Conservation (phyloP, 805 yeast species). For the Wickerhamomyces tratensis region DNA sequence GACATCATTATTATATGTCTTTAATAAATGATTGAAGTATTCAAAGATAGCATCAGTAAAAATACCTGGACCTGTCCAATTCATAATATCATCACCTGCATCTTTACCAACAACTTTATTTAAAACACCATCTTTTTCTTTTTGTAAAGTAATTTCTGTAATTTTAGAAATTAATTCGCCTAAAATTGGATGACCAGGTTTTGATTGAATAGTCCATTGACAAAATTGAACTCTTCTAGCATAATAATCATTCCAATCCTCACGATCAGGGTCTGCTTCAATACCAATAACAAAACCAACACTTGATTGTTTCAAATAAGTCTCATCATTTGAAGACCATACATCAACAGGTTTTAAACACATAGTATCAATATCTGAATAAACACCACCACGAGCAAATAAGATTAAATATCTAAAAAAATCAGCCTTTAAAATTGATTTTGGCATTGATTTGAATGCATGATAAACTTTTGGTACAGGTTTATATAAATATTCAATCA, state of each 20-base stretch:
- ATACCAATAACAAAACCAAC: conserved; percentile 84
- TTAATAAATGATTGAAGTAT: conserved; percentile 57
- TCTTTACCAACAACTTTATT: conserved; percentile 44
- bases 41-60: conserved; percentile 84
- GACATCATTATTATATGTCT: neutral
- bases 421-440: conserved; percentile 79
- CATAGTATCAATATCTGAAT: conserved; percentile 83
- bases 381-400: conserved; percentile 87
- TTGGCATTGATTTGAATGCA: conserved; percentile 75
- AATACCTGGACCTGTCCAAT: conserved; percentile 95
- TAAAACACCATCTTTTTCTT: conserved; percentile 37
- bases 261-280: conserved; percentile 95
- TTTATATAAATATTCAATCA: conserved; percentile 46
- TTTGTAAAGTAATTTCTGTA: conserved; percentile 61
- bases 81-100: conserved; percentile 72
- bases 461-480: conserved; percentile 67
- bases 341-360: conserved; percentile 58
- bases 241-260: conserved; percentile 90
- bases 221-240: conserved; percentile 91
- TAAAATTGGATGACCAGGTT: conserved; percentile 84
- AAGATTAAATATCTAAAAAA: conserved; percentile 84
- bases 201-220: conserved; percentile 92
- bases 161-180: conserved; percentile 73
- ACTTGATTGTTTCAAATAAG: conserved; percentile 7
- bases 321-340: conserved; percentile 50